Evolutionary conservation across 768 basidiomycete species (phyloP).

Genomic region (Mycena floridula): DNA sequence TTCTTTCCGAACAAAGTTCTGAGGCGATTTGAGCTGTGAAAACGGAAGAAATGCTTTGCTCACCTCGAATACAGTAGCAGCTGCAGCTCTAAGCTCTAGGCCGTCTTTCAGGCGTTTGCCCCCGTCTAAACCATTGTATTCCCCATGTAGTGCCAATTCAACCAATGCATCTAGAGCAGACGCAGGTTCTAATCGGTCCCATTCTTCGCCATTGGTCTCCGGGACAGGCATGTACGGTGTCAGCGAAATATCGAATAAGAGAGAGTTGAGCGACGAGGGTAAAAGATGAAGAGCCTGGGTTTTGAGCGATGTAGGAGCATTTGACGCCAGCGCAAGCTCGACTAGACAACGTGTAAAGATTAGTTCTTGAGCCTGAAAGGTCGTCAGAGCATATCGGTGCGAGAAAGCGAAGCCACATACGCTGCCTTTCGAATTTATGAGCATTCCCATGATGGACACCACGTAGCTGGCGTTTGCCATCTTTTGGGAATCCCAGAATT

Average conservation of each 20-base stretch:
- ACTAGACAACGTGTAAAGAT: constrained; percentile 71
- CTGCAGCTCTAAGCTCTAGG: constrained; percentile 70
- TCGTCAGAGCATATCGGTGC: constrained; percentile 3
- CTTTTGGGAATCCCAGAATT: constrained; percentile 96
- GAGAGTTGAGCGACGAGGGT: constrained; percentile 49
- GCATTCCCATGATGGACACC: constrained; percentile 79
- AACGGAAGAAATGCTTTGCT: constrained; percentile 5
- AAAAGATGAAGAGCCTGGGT: constrained; percentile 62
- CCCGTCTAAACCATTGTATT: constrained; percentile 68
- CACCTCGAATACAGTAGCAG: constrained; percentile 82
- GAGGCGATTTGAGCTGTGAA: too few relatives aligned
- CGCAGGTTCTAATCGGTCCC: constrained; percentile 79
- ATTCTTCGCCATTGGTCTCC: constrained; percentile 85
- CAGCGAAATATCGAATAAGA: constrained; percentile 59
- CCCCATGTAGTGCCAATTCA: constrained; percentile 80
- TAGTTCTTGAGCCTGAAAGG: constrained; percentile 26
- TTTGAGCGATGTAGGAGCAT: constrained; percentile 84
- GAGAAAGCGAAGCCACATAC: constrained; percentile 33
- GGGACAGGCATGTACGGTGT: constrained; percentile 74
- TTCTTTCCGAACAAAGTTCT: constrained; percentile 77
- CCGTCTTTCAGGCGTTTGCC: constrained; percentile 57
- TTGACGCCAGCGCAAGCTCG: constrained; percentile 89
- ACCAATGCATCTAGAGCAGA: constrained; percentile 81
- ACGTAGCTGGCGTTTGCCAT: constrained; percentile 72
- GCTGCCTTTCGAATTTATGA: constrained; percentile 69